These are phyloP conservation scores for Vanderwaltozyma polyspora DNA, from an alignment of 805 yeast species.

Conservation along the genomic window DNA sequence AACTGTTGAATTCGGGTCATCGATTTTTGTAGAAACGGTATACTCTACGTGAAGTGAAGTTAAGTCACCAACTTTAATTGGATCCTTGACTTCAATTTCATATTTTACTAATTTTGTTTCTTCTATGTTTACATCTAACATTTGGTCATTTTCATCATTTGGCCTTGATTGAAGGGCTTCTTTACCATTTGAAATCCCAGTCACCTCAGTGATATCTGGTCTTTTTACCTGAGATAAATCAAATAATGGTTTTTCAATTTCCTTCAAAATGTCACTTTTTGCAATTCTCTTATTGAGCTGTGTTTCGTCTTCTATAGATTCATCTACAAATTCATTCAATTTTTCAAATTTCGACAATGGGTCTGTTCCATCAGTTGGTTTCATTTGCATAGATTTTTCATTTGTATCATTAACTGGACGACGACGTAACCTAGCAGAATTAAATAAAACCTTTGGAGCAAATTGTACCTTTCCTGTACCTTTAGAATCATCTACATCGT, in stretches of 20 bases:
- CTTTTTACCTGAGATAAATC: conserved; percentile 9
- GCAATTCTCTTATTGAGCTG: not conserved
- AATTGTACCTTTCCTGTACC: conserved; percentile 4
- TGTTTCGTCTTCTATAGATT: conserved; percentile 25
- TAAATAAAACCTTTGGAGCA: conserved; percentile 36
- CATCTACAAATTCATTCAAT: conserved; percentile 7
- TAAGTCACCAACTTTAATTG: conserved; percentile 81
- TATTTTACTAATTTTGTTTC: conserved; percentile 18
- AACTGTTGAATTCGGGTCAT: conserved; percentile 28
- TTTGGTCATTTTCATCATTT: not conserved
- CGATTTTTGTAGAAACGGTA: conserved; percentile 53
- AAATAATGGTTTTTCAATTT: conserved; percentile 19
- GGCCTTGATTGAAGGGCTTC: not conserved
- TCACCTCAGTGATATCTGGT: not conserved
- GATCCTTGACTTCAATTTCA: conserved; percentile 75
- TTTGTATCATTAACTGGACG: conserved; percentile 3
- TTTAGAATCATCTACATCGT: not conserved
- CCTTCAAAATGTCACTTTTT: conserved; percentile 9
- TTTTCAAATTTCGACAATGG: not conserved
- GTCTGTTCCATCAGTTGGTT: conserved; percentile 20
- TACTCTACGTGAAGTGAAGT: conserved; percentile 85
- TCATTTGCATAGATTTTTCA: not conserved
- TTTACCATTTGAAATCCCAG: not conserved
- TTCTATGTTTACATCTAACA: not conserved
- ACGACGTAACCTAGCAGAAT: conserved; percentile 38